These are phyloP conservation scores for Exophiala aquamarina DNA, from an alignment of 2,329 filamentous ascomycete genomes.

Conservation along the genomic window DNA sequence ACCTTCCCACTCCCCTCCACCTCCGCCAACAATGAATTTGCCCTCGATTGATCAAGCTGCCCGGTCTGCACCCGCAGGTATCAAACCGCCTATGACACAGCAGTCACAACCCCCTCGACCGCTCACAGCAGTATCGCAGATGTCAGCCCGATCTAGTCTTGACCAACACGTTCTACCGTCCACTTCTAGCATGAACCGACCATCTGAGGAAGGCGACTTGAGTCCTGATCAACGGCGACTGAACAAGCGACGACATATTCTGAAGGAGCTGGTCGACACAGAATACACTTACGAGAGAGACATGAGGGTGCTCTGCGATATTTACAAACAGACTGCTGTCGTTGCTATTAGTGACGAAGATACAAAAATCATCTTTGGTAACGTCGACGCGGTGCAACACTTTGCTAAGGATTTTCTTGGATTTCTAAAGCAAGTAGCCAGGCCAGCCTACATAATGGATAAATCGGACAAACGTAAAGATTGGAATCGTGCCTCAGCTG, in stretches of 20 bases:
- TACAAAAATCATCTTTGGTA: slow-evolving; percentile 86
- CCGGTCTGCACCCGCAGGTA: slow-evolving; percentile 15
- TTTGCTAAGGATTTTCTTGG: slow-evolving; percentile 81
- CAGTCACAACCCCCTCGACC: slow-evolving; percentile 14
- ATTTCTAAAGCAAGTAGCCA: slow-evolving; percentile 75
- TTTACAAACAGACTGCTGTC: slow-evolving; percentile 90
- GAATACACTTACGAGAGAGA: slow-evolving; percentile 89
- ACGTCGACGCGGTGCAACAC: slow-evolving; percentile 83
- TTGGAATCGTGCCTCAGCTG: slow-evolving; percentile 48
- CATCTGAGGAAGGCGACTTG: slow-evolving; percentile 17
- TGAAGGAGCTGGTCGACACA: slow-evolving; percentile 90
- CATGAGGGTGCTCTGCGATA: slow-evolving; percentile 96
- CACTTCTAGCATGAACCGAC: slow-evolving; percentile 10
- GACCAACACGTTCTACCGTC: slow-evolving; percentile 15
- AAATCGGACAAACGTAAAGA: slow-evolving; percentile 54
- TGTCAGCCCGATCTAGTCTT: slow-evolving; percentile 19
- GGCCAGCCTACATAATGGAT: slow-evolving; percentile 72
- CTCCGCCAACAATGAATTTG: slow-evolving; percentile 19
- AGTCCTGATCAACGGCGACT: slow-evolving; percentile 66
- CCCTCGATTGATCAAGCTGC: slow-evolving; percentile 23
- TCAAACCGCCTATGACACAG: slow-evolving; percentile 8
- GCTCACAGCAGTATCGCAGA: slow-evolving; percentile 18
- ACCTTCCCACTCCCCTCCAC: slow-evolving; percentile 27
- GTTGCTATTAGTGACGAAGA: slow-evolving; percentile 79
- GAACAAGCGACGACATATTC: slow-evolving; percentile 75